Base-by-base conservation (phyloP, 129 eudicot species). In the Rutidosis leptorrhynchoides region DNA sequence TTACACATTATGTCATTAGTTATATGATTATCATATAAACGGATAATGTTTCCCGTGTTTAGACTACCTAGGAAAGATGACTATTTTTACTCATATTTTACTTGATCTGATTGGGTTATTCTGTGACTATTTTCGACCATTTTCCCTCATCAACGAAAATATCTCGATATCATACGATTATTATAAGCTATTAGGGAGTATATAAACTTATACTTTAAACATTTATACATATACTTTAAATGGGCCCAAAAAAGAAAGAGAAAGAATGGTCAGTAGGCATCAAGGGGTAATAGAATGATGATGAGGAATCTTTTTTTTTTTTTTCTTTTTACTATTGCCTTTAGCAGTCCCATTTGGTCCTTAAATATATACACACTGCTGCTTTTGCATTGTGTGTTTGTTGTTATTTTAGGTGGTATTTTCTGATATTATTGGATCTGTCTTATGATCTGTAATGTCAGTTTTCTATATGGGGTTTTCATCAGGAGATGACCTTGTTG, bases 211-310 rank as follows among this genome's bases (percentile, higher is more conserved):
- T n/a, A n/a, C n/a, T n/a, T n/a, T n/a, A n/a, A n/a, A n/a, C n/a
- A n/a, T n/a, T n/a, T n/a, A n/a, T n/a, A n/a, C n/a, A n/a, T n/a
- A n/a, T n/a, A n/a, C n/a, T n/a, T n/a, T n/a, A n/a, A n/a, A n/a
- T n/a, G n/a, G n/a, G n/a, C 87, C 83, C 83, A 71, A 74, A 60
- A 65, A 65, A 75, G 77, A 75, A 68, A 82, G 72, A 37, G 67
- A 35, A 75, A 78, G 76, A 78, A 56, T 61, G 70, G 79, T 63
- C 66, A 29, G 72, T 64, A 45, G 43, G 61, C n/a, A 68, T 19
- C 73, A 77, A 64, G 53, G 64, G 63, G 68, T 52, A 63, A 58
- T 53, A 43, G 56, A 72, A 62, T 78, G 46, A 70, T 79, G 25
- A 65, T 35, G 61, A 62, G 67, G 86, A 65, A 78, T 70, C 83